Conservation (phyloP, 257 asterid genomes). For the Nicotiana obtusifolia region DNA sequence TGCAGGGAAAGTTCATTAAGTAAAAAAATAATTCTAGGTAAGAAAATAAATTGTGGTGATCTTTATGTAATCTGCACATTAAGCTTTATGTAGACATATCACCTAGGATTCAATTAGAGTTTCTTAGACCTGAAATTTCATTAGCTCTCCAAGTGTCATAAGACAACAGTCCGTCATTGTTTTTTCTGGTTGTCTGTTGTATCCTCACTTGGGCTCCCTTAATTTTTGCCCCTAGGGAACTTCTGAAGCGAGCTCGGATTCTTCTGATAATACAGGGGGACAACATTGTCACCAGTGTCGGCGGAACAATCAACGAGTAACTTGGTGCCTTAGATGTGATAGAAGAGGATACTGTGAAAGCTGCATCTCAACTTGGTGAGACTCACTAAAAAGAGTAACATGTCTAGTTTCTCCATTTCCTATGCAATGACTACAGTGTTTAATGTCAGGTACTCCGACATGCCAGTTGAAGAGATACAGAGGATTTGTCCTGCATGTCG, state of each 20-base stretch:
- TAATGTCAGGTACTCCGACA: slow-evolving; percentile 70
- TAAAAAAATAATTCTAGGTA: background rate
- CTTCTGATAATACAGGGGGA: slow-evolving; percentile 82
- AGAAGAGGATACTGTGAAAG: slow-evolving; percentile 87
- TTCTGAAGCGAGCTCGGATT: slow-evolving; percentile 67
- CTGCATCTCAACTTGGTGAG: slow-evolving; percentile 91
- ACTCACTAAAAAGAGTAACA: slow-evolving; percentile 5
- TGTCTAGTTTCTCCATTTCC: slow-evolving; percentile 12
- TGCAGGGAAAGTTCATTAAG: slow-evolving; percentile 1
- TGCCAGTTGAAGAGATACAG: slow-evolving; percentile 63
- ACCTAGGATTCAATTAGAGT: background rate
- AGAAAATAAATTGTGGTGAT: background rate
- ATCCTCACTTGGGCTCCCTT: slow-evolving; percentile 8
- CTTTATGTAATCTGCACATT: background rate
- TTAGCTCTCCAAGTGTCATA: background rate
- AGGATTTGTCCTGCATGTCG: slow-evolving; percentile 95
- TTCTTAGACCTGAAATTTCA: background rate
- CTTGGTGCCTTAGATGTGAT: slow-evolving; percentile 89
- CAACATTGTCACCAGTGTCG: slow-evolving; percentile 95
- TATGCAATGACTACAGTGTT: slow-evolving; percentile 19
- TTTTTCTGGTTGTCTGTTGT: background rate
- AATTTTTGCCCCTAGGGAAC: slow-evolving; percentile 42
- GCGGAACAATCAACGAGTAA: slow-evolving; percentile 47
- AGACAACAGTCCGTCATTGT: background rate
- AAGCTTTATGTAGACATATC: background rate